These are phyloP conservation scores for Chrysanthemum lavandulifolium DNA, from an alignment of 129 eudicot genomes.

Conservation along the genomic window DNA sequence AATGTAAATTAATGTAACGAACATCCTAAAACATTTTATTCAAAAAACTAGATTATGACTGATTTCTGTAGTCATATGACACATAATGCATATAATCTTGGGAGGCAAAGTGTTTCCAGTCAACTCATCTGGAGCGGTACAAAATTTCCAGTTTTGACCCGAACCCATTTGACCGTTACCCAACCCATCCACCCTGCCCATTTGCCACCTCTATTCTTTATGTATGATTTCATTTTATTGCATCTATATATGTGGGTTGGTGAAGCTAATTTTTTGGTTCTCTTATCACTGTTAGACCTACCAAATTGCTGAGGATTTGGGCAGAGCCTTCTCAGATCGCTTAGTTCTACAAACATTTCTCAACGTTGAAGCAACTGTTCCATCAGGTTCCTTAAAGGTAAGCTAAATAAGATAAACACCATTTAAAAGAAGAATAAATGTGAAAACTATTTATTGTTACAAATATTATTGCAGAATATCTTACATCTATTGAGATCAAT, in stretches of 20 bases:
- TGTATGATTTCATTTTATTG: not conserved
- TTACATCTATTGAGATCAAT: conserved; percentile 64
- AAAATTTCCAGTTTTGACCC: not conserved
- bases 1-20: not conserved
- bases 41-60: not conserved
- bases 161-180: not conserved
- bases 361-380: conserved; percentile 64
- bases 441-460: not conserved
- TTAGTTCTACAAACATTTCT: conserved; percentile 58
- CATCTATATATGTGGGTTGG: not conserved
- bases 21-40: not conserved
- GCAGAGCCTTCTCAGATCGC: conserved; percentile 85
- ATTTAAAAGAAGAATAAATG: not conserved
- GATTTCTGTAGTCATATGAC: not conserved
- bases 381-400: conserved; percentile 73
- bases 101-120: not conserved
- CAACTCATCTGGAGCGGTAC: not conserved
- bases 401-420: not conserved
- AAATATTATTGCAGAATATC: conserved; percentile 49
- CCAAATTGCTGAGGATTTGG: conserved; percentile 93
- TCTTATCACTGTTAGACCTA: conserved; percentile 48
- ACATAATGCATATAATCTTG: not conserved
- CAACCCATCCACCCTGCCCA: not conserved
- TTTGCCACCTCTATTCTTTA: not conserved
- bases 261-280: not conserved